Evolutionary conservation across 352 stramenopile genomes (phyloP).

Genomic region (Phytophthora parvispora): DNA sequence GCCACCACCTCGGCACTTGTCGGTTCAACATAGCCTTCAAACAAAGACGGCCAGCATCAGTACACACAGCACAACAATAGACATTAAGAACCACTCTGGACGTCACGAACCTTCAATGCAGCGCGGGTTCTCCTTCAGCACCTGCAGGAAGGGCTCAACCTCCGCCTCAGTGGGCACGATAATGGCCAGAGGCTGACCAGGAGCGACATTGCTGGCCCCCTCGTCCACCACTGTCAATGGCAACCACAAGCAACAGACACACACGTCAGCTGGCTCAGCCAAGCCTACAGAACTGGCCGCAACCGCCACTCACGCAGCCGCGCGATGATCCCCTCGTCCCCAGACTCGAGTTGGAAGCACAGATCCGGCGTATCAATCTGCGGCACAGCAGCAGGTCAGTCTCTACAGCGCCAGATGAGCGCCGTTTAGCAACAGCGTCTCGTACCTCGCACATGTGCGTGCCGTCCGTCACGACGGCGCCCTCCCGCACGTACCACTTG

Average conservation of each 20-base stretch:
- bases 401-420: background rate
- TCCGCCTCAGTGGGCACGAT: conserved; percentile 78
- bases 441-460: conserved; percentile 81
- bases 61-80: background rate
- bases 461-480: conserved; percentile 69
- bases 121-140: conserved; percentile 61
- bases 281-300: background rate
- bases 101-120: conserved; percentile 67
- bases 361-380: conserved; percentile 90
- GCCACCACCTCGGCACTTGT: conserved; percentile 10
- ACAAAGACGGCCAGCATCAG: background rate
- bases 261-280: conserved; percentile 5
- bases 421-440: background rate
- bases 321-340: conserved; percentile 84
- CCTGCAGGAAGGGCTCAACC: conserved; percentile 69
- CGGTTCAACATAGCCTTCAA: conserved; percentile 48
- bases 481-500: conserved; percentile 84
- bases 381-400: conserved; percentile 8
- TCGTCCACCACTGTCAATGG: conserved; percentile 63
- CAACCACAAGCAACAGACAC: background rate
- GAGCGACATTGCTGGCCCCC: conserved; percentile 59
- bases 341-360: conserved; percentile 81
- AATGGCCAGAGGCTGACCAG: conserved; percentile 78
- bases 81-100: too few relatives aligned
- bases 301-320: conserved; percentile 63